phyloP scores from a whole-genome alignment of 148 eudicot genomes.

The Euryodendron excelsum region DNA sequence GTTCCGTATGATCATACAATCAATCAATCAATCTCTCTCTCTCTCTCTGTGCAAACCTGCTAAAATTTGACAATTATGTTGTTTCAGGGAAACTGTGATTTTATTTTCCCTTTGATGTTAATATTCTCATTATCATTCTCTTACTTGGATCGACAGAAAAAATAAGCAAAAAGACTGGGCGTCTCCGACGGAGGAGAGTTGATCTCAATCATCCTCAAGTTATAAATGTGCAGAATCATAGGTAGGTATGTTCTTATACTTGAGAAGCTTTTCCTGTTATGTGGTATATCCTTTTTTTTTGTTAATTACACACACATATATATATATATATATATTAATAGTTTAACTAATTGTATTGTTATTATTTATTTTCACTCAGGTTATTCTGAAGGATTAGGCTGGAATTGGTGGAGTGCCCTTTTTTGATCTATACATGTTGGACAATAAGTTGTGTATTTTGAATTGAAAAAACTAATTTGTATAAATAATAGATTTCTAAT shows the following conservation, averaged over 20 bases:
- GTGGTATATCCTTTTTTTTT: not conserved
- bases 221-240: conserved; percentile 86
- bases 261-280: not conserved
- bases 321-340: too few species aligned
- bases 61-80: not conserved
- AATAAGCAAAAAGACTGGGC: conserved; percentile 47
- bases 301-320: too few species aligned
- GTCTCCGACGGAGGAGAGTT: conserved; percentile 46
- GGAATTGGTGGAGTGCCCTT: too few species aligned
- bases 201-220: conserved; percentile 92
- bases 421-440: too few species aligned
- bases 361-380: too few species aligned
- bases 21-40: too few species aligned
- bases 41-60: not conserved
- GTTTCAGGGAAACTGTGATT: not conserved
- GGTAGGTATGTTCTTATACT: conserved; percentile 40
- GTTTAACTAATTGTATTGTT: too few species aligned
- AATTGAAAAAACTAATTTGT: too few species aligned
- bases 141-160: conserved; percentile 48
- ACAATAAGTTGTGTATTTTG: too few species aligned
- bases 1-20: conserved; percentile 30
- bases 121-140: not conserved
- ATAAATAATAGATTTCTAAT: too few species aligned
- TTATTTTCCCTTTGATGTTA: not conserved
- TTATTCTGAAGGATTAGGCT: too few species aligned